These are phyloP conservation scores for Kockiozyma suomiensis DNA, from an alignment of 805 yeast genomes.

Conservation along the genomic window DNA sequence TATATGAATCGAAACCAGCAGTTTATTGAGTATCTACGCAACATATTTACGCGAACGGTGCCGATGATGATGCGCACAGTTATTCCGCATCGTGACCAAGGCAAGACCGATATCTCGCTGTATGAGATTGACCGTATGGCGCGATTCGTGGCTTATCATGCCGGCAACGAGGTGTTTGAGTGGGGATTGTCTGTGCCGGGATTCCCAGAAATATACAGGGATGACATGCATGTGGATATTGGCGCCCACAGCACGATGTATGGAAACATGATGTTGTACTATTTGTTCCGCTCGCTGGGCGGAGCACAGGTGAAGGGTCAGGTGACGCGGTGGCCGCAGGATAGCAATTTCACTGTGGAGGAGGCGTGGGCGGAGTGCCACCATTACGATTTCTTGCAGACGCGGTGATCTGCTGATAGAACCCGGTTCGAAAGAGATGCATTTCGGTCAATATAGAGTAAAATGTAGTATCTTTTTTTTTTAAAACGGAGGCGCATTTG, in stretches of 20 bases:
- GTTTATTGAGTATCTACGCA: slow-evolving; percentile 12
- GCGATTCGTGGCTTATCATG: slow-evolving; percentile 17
- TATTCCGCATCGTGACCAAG: slow-evolving; percentile 18
- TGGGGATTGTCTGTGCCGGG: slow-evolving; percentile 25
- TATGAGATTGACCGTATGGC: slow-evolving; percentile 23
- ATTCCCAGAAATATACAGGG: slow-evolving; percentile 9
- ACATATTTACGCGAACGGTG: slow-evolving; percentile 14
- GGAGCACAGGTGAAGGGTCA: slow-evolving; percentile 21
- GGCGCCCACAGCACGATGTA: slow-evolving; percentile 12
- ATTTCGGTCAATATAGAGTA: too few relatives aligned
- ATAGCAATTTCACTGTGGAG: neutral
- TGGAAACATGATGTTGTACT: slow-evolving; percentile 26
- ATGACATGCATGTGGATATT: slow-evolving; percentile 23
- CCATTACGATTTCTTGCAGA: neutral
- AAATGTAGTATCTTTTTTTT: too few relatives aligned
- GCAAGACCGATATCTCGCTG: slow-evolving; percentile 16
- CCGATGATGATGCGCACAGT: slow-evolving; percentile 27
- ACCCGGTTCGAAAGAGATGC: too few relatives aligned
- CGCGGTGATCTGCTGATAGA: too few relatives aligned
- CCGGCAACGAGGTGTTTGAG: slow-evolving; percentile 23
- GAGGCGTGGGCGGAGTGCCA: slow-evolving; percentile 30
- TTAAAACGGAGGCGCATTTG: too few relatives aligned
- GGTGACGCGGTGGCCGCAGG: slow-evolving; percentile 17
- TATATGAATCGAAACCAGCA: slow-evolving; percentile 9
- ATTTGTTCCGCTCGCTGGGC: slow-evolving; percentile 28